Percentiles rank a stretch among this genome's conserved stretches.
Conservation (phyloP, 495 filamentous ascomycete species). For the Trichoderma gamsii region DNA sequence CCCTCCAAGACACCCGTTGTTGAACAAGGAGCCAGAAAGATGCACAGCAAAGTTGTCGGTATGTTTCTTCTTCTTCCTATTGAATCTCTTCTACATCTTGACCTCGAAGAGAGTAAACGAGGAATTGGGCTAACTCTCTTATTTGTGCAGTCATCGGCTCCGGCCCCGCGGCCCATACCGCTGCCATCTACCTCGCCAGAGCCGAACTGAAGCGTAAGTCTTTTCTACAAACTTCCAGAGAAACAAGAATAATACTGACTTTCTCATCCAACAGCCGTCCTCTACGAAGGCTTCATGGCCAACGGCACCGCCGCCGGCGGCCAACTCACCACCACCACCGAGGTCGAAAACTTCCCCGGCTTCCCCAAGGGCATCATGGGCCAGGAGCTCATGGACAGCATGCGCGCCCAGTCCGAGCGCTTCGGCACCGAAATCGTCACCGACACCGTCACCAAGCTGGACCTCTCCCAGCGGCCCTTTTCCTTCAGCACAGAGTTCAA, state of each 20-base stretch:
- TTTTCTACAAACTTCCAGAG: background rate
- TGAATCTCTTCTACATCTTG: too few species aligned
- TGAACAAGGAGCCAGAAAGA: conserved; percentile 49
- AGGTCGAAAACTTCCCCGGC: conserved; percentile 96
- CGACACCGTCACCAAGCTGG: conserved; percentile 86
- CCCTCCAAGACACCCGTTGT: conserved; percentile 47
- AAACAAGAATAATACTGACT: conserved; percentile 16
- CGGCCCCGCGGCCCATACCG: conserved; percentile 94
- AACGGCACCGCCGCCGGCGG: conserved; percentile 94
- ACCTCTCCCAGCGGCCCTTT: conserved; percentile 80
- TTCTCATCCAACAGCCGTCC: conserved; percentile 52
- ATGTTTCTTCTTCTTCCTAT: conserved; percentile 28
- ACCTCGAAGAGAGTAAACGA: too few species aligned
- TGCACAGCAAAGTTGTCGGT: conserved; percentile 79
- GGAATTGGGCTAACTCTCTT: conserved; percentile 18
- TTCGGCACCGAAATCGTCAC: conserved; percentile 89
- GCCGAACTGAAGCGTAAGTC: conserved; percentile 71
- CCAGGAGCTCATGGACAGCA: conserved; percentile 82
- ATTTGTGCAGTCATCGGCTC: conserved; percentile 68
- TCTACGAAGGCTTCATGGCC: conserved; percentile 97
- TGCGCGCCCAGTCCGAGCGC: conserved; percentile 84
- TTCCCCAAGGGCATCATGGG: conserved; percentile 87
- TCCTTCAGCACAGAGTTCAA: conserved; percentile 81
- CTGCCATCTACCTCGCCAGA: conserved; percentile 89
- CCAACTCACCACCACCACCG: conserved; percentile 95